Conservation (phyloP, 495 filamentous ascomycete genomes). For the Neurospora sp. region DNA sequence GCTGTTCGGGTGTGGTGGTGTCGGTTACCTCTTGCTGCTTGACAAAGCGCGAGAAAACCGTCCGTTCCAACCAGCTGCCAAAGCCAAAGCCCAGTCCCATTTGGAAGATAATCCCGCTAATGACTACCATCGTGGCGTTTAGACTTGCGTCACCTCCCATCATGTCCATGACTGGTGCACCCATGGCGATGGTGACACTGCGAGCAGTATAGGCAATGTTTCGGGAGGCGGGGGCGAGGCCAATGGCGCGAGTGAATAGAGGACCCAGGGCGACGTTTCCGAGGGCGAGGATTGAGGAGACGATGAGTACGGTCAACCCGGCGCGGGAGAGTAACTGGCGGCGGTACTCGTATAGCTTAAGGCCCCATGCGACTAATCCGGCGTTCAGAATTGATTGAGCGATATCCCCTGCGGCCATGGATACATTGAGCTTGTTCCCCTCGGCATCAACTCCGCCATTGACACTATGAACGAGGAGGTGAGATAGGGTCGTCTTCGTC, state of each 20-base stretch:
- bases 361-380: constrained; percentile 34
- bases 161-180: constrained; percentile 26
- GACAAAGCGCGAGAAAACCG: constrained; percentile 1
- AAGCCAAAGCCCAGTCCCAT: constrained; percentile 26
- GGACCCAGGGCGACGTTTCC: constrained; percentile 29
- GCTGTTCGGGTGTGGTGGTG: background rate
- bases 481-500: constrained; percentile 23
- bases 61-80: constrained; percentile 25
- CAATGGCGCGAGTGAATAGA: constrained; percentile 21
- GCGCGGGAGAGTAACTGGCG: constrained; percentile 27
- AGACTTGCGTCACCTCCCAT: constrained; percentile 31
- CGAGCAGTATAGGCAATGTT: constrained; percentile 35
- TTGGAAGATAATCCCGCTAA: constrained; percentile 36
- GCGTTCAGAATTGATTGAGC: constrained; percentile 33
- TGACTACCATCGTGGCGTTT: constrained; percentile 35
- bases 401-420: constrained; percentile 34
- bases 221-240: constrained; percentile 17
- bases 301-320: constrained; percentile 25
- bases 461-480: constrained; percentile 16
- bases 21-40: background rate
- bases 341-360: constrained; percentile 40
- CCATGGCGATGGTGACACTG: constrained; percentile 34
- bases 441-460: background rate
- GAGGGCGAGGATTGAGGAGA: constrained; percentile 21
- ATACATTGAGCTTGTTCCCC: background rate